Conservation (phyloP, 805 yeast species). For the Suhomyces sp. region DNA sequence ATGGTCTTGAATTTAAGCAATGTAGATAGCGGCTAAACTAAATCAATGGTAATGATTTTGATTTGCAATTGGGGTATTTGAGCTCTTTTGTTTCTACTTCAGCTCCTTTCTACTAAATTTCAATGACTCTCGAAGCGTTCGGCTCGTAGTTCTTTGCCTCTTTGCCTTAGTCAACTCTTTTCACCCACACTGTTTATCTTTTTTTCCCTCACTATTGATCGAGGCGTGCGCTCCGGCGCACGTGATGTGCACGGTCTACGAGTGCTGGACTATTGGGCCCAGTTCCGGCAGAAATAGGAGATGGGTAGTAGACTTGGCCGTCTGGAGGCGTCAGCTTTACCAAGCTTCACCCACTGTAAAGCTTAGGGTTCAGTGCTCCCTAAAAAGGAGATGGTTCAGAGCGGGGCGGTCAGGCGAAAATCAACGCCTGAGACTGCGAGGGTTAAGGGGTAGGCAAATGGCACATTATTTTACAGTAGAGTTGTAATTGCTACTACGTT, state of each 20-base stretch:
- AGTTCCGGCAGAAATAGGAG: background rate
- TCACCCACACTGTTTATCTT: constrained; percentile 4
- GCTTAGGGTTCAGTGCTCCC: too few relatives aligned
- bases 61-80: background rate
- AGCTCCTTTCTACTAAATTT: background rate
- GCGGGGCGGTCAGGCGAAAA: too few relatives aligned
- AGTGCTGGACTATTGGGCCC: background rate
- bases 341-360: too few relatives aligned
- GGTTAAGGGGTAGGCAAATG: too few relatives aligned
- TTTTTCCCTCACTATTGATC: constrained; percentile 4
- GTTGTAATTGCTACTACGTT: too few relatives aligned
- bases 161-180: background rate
- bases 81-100: background rate
- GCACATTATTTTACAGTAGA: too few relatives aligned
- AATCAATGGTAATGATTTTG: background rate
- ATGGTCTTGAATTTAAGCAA: background rate
- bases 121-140: background rate
- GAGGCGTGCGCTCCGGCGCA: constrained; percentile 1
- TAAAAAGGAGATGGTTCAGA: too few relatives aligned
- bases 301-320: background rate
- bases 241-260: background rate
- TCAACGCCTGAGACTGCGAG: too few relatives aligned
- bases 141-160: background rate
- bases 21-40: background rate
- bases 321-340: too few relatives aligned